A percentile compares a stretch with the other conserved stretches of the same genome.
phyloP scores from a whole-genome alignment of 495 filamentous ascomycete genomes.

The Neohortaea acidophila region DNA sequence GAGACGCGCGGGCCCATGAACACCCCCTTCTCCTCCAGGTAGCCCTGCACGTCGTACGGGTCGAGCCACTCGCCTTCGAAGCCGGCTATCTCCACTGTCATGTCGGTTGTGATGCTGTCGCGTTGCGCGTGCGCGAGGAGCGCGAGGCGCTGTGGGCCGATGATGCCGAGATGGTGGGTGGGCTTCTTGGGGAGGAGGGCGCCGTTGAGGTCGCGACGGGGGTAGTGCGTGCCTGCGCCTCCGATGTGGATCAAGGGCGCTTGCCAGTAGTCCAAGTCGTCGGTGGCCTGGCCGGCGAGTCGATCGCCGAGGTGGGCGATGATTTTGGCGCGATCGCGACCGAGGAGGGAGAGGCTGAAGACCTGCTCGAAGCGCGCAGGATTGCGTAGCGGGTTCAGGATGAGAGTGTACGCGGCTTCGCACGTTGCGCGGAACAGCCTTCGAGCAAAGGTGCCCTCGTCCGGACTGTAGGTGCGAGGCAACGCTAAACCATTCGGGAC shows the following conservation, averaged over 20 bases:
- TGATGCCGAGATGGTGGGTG: constrained; percentile 23
- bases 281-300: constrained; percentile 28
- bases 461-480: constrained; percentile 37
- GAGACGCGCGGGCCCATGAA: constrained; percentile 37
- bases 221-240: constrained; percentile 52
- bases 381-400: constrained; percentile 39
- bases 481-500: no score
- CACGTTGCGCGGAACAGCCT: constrained; percentile 50
- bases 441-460: constrained; percentile 56
- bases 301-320: constrained; percentile 30
- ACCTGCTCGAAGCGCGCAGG: constrained; percentile 36
- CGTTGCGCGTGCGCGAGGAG: constrained; percentile 22
- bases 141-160: constrained; percentile 25
- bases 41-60: constrained; percentile 55
- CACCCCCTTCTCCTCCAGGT: constrained; percentile 45
- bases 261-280: constrained; percentile 43
- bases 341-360: constrained; percentile 51
- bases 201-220: constrained; percentile 24
- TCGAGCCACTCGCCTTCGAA: constrained; percentile 59
- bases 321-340: constrained; percentile 38
- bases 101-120: constrained; percentile 10
- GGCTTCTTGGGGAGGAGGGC: constrained; percentile 18
- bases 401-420: constrained; percentile 47
- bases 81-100: constrained; percentile 17
- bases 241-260: constrained; percentile 51